Base-by-base conservation (phyloP, 768 basidiomycete genomes). In the Amanita molliuscula region DNA sequence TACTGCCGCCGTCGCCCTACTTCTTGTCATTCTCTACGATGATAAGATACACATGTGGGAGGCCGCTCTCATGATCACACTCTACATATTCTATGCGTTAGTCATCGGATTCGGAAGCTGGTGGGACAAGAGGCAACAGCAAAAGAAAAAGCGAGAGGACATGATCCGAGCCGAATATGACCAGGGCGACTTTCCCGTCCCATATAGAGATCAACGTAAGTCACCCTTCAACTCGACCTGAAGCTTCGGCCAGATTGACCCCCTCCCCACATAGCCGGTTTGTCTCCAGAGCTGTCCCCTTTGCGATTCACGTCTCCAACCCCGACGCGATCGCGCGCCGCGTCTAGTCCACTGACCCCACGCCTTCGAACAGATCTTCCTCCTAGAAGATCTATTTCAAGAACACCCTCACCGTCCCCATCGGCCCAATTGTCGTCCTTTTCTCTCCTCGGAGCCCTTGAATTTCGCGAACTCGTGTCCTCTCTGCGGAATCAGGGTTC, bases 371-470 rank as follows among this genome's bases (percentile, higher is more conserved):
- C 65, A 15, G 55, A 62, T 51, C 52, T 70, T 46, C 70, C 76
- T 7, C 61, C 60, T 28, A 68, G 66, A 16, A 13, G 38, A 0
- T 62, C 76, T 7, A 66, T 67, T 47, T 70, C 77, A 11, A 74
- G 70, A 21, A 71, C 78, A 6, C 70, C 78, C 10, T 78, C 84
- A 1, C 76, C 79, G 5, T 60, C 72, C 6, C 67, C 62, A 21
- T 62, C 56, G 53, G 72, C 20, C 52, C 77, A 79, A 53, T 76
- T 90, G 65, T 87, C 86, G 2, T 88, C 86, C 0, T 91, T 91
- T 58, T 97, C 95, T 2, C 77, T 99, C 1, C 78, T 98, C 4
- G 91, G 95, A 7, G 96, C 96, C 0, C 77, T 99, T 38, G 96
- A 99, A 65, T 99, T 99, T 66, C 77, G 93, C 15, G 84, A 93